phyloP scores from a whole-genome alignment of 768 basidiomycete genomes.

The Lactifluus hygrophoroides region DNA sequence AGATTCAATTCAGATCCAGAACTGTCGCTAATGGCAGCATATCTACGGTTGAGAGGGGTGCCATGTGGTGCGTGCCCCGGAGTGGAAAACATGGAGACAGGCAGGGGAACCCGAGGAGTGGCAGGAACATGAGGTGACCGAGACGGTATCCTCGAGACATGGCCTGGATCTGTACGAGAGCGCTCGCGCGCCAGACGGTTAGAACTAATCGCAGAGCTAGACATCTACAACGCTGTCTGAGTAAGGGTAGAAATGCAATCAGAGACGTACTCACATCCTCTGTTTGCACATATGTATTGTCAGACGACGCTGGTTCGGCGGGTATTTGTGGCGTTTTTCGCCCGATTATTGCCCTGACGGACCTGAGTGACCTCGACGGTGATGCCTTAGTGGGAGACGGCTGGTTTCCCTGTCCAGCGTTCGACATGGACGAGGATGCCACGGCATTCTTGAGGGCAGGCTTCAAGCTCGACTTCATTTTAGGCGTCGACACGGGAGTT shows the following conservation, averaged over 20 bases:
- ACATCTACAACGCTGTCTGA: neutral
- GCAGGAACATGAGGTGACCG: constrained; percentile 1
- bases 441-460: constrained; percentile 16
- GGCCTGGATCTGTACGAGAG: constrained; percentile 20
- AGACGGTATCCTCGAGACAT: constrained; percentile 15
- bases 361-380: constrained; percentile 16
- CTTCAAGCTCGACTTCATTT: constrained; percentile 13
- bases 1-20: constrained; percentile 14
- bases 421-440: neutral
- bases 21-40: constrained; percentile 2
- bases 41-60: constrained; percentile 1
- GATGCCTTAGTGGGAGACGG: constrained; percentile 17
- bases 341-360: constrained; percentile 15
- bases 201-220: neutral
- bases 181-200: constrained; percentile 11
- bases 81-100: constrained; percentile 2
- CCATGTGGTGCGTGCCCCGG: neutral
- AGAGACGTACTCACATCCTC: neutral
- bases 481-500: neutral
- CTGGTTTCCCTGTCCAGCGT: neutral
- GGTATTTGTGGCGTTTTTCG: constrained; percentile 14
- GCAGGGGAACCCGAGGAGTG: constrained; percentile 13
- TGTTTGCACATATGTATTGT: neutral
- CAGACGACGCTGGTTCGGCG: neutral
- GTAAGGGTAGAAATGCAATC: neutral